These are phyloP conservation scores for Chloris gayana DNA, from an alignment of 176 grass and related monocot genomes.

Conservation along the genomic window DNA sequence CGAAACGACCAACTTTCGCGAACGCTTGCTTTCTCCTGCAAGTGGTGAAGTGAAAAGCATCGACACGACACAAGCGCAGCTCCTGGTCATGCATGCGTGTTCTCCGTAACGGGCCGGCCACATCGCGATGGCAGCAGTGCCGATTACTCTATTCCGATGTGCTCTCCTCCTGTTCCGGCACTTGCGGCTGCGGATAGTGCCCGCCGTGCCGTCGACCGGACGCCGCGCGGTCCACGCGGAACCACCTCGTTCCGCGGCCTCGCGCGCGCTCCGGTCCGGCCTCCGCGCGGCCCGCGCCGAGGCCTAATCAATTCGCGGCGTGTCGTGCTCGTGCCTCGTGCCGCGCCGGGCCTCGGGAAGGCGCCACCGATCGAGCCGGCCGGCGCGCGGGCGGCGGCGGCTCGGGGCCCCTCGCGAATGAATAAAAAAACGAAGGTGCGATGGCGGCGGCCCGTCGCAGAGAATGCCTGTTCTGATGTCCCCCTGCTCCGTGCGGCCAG, in stretches of 20 bases:
- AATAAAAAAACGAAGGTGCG: not conserved
- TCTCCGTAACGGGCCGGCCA: conserved; percentile 18
- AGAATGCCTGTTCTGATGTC: not conserved
- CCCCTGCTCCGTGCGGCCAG: no score
- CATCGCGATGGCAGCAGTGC: not conserved
- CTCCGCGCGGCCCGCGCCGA: not conserved
- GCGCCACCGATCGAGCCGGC: not conserved
- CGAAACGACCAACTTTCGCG: no score
- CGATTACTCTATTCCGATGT: not conserved
- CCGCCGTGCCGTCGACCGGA: conserved; percentile 5
- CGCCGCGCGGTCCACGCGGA: not conserved
- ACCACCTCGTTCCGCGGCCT: not conserved
- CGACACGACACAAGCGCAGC: conserved; percentile 21
- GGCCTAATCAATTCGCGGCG: not conserved
- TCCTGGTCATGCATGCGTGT: not conserved
- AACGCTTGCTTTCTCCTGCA: no score
- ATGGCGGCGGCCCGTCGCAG: not conserved
- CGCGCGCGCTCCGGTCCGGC: not conserved
- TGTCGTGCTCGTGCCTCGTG: not conserved
- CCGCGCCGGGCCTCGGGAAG: not conserved
- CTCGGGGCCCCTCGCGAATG: not conserved
- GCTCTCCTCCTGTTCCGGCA: not conserved
- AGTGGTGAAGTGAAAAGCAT: not conserved
- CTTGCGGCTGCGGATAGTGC: not conserved
- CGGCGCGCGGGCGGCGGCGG: not conserved